Evolutionary conservation across 371 early-diverging fungal genomes (phyloP).

Genomic region (Umbelopsis sp.): DNA sequence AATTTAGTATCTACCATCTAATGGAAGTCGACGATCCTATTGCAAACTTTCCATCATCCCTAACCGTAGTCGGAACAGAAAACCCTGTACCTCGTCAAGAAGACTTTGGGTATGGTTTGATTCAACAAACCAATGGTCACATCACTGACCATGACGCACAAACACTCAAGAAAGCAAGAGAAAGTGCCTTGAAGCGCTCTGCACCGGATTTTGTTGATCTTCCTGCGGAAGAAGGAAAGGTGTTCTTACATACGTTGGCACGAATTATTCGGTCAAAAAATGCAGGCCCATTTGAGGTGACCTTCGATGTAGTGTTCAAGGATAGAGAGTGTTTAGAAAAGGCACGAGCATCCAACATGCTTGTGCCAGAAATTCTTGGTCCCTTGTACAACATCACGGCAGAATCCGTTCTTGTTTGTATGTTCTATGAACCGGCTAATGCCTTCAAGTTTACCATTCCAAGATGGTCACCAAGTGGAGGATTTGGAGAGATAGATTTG

Average conservation of each 20-base stretch:
- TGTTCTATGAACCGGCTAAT: constrained; percentile 21
- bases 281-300: constrained; percentile 22
- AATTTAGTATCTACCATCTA: constrained; percentile 21
- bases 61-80: background rate
- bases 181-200: background rate
- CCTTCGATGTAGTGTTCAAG: constrained; percentile 22
- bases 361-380: background rate
- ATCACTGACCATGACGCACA: background rate
- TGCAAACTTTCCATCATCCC: background rate
- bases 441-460: constrained; percentile 24
- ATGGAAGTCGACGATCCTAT: constrained; percentile 22
- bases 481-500: constrained; percentile 22
- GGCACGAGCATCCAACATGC: background rate
- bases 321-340: background rate
- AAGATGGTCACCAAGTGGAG: constrained; percentile 21
- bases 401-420: constrained; percentile 11
- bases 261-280: constrained; percentile 21
- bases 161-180: background rate
- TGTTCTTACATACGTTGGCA: constrained; percentile 11
- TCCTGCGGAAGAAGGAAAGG: background rate
- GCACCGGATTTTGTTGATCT: background rate
- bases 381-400: constrained; percentile 14
- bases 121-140: background rate
- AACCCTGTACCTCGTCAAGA: too few species aligned
- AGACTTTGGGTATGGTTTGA: background rate